These are phyloP conservation scores for Amaranthus hypochondriacus DNA, from an alignment of 148 eudicot species.

Conservation along the genomic window DNA sequence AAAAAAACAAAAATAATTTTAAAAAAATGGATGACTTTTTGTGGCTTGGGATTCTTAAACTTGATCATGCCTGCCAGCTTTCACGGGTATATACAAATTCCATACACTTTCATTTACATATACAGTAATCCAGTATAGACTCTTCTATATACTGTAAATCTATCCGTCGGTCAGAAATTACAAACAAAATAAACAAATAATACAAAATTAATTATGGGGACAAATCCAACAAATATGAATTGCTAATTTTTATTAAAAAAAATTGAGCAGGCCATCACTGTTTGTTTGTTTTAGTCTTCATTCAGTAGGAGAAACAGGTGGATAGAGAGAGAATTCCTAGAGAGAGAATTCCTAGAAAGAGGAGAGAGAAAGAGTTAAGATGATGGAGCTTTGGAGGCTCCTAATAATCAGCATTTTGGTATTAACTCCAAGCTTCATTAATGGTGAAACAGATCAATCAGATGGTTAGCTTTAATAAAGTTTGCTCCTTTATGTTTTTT, in stretches of 20 bases:
- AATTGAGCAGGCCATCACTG: background rate
- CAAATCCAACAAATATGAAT: background rate
- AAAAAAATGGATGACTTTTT: background rate
- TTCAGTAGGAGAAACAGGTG: slow-evolving; percentile 7
- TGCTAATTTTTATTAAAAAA: background rate
- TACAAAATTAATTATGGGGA: too few relatives aligned
- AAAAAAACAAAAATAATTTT: background rate
- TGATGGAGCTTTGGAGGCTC: slow-evolving; percentile 30
- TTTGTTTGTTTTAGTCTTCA: slow-evolving; percentile 18
- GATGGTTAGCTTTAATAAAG: slow-evolving; percentile 42
- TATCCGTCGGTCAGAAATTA: slow-evolving; percentile 27
- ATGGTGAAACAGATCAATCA: slow-evolving; percentile 63
- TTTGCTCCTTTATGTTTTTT: background rate
- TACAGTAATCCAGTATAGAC: background rate
- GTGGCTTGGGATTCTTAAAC: too few relatives aligned
- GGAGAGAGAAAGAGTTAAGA: slow-evolving; percentile 7
- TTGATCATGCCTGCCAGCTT: slow-evolving; percentile 63
- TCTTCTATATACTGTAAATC: background rate
- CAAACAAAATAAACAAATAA: background rate
- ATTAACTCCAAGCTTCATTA: slow-evolving; percentile 28
- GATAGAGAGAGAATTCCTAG: background rate
- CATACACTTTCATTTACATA: background rate
- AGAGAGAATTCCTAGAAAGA: background rate
- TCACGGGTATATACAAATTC: slow-evolving; percentile 12
- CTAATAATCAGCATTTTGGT: slow-evolving; percentile 46